These are phyloP conservation scores for Auriscalpium vulgare DNA, from an alignment of 768 basidiomycete genomes.

Conservation along the genomic window DNA sequence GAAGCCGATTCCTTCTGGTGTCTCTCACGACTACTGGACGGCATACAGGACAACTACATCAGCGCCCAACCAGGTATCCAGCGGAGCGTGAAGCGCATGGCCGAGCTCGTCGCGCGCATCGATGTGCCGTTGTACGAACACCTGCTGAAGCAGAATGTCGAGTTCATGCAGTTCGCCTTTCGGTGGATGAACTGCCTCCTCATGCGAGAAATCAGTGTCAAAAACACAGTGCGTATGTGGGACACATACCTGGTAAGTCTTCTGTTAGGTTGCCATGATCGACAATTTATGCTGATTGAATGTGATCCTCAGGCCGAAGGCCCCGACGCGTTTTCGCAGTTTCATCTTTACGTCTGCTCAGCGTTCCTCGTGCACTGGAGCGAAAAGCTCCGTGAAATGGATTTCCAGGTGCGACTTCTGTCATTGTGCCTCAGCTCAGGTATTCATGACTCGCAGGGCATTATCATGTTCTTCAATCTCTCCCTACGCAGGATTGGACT, in stretches of 20 bases:
- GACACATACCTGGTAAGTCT: constrained; percentile 89
- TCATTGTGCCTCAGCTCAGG: neutral
- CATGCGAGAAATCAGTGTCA: constrained; percentile 96
- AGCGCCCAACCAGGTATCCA: constrained; percentile 95
- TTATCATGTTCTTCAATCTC: constrained; percentile 97
- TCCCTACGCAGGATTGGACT: constrained; percentile 89
- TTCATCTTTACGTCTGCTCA: constrained; percentile 96
- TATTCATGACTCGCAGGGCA: constrained; percentile 49
- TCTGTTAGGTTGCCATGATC: neutral
- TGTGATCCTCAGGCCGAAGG: constrained; percentile 72
- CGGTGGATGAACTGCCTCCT: constrained; percentile 99
- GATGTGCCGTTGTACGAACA: constrained; percentile 86
- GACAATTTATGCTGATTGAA: neutral
- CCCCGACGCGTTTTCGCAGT: constrained; percentile 95
- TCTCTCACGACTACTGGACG: constrained; percentile 87
- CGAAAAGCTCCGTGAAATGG: constrained; percentile 88
- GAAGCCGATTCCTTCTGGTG: constrained; percentile 99
- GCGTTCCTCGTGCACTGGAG: constrained; percentile 97
- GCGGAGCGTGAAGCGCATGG: constrained; percentile 87
- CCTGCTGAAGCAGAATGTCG: constrained; percentile 84
- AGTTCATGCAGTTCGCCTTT: constrained; percentile 99
- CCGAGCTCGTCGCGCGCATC: constrained; percentile 84
- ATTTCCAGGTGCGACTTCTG: constrained; percentile 74
- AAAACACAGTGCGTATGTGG: constrained; percentile 99
- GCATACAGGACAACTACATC: constrained; percentile 98